A percentile compares a stretch with the other conserved stretches of the same genome.
These are phyloP conservation scores for Colletotrichum camelliae DNA, from an alignment of 2,329 filamentous ascomycete species.

Conservation along the genomic window DNA sequence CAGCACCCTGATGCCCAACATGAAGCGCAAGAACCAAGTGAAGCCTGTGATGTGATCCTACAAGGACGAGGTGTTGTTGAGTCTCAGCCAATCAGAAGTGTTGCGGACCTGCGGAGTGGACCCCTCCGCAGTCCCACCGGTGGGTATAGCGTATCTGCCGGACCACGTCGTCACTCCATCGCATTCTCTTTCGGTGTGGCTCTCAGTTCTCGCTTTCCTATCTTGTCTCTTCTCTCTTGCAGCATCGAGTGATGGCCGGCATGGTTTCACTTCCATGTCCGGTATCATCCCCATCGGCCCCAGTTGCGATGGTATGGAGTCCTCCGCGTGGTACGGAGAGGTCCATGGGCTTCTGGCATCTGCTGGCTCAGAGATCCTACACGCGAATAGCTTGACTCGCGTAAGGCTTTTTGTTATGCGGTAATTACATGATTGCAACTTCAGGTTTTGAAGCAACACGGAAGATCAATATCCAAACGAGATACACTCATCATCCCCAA, in stretches of 20 bases:
- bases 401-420: not conserved
- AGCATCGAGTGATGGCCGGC: not conserved
- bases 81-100: not conserved
- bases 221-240: not conserved
- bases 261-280: not conserved
- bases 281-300: not conserved
- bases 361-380: not conserved
- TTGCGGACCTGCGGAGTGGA: slow-evolving; percentile 1
- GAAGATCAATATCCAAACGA: not conserved
- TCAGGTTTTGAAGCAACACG: not conserved
- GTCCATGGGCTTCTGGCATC: not conserved
- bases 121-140: slow-evolving; percentile 2
- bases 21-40: not conserved
- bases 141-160: not conserved
- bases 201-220: not conserved
- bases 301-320: not conserved
- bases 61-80: not conserved
- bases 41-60: not conserved
- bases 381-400: not conserved
- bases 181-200: not conserved
- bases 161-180: not conserved
- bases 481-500: not conserved
- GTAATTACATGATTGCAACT: not conserved
- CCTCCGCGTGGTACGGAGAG: not conserved
- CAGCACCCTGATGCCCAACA: not conserved